Percentiles rank a stretch among this genome's conserved stretches.
phyloP scores from a whole-genome alignment of 257 asterid genomes.

The Solanum chilense region DNA sequence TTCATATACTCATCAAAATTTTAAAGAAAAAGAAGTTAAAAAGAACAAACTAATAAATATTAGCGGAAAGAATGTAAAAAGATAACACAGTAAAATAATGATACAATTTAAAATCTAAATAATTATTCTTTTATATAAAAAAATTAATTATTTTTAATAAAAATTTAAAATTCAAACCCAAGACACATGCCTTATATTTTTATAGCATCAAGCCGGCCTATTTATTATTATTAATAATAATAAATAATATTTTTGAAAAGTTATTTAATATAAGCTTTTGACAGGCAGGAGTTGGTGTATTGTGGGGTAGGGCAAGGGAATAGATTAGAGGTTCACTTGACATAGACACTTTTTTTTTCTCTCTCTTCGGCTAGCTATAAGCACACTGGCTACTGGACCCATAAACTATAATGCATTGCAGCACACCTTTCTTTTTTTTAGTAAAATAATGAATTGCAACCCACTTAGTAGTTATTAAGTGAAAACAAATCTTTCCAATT shows the following conservation, averaged over 20 bases:
- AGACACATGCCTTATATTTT: neutral
- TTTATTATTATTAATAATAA: no score
- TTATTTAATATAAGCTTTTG: neutral
- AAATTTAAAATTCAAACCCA: neutral
- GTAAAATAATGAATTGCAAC: neutral
- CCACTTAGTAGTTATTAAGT: neutral
- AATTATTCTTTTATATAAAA: no score
- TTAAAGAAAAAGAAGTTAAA: neutral
- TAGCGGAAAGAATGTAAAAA: neutral
- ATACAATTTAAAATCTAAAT: no score
- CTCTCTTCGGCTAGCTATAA: neutral
- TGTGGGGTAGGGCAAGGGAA: neutral
- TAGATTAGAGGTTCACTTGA: neutral
- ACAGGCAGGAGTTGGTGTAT: neutral
- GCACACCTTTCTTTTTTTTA: neutral
- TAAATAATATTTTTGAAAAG: neutral
- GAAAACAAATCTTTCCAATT: neutral
- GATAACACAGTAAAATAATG: neutral
- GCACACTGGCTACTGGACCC: neutral
- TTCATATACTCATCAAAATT: no score
- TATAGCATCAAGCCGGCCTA: neutral
- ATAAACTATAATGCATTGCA: neutral
- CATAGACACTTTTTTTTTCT: neutral
- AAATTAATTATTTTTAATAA: no score
- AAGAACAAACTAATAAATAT: no score